Conservation (phyloP, 345 rosid species). For the Brassica carinata region DNA sequence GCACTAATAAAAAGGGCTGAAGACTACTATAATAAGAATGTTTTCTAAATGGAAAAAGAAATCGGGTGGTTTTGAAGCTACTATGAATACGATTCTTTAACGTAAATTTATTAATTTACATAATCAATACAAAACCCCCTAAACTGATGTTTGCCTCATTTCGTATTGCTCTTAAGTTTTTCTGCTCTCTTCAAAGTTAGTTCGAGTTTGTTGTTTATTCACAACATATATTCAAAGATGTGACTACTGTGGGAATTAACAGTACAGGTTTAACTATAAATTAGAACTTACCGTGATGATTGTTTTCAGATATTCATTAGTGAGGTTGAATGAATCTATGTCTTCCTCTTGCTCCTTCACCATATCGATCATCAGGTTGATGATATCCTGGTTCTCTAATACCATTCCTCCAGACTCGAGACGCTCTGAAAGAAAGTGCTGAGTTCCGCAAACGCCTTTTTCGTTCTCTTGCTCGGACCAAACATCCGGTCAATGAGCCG, state of each 20-base stretch:
- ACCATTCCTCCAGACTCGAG: not conserved
- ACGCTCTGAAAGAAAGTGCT: not conserved
- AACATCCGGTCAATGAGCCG: not conserved
- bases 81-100: too few species aligned
- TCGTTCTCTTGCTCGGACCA: not conserved
- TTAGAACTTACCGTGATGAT: not conserved
- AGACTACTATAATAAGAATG: too few species aligned
- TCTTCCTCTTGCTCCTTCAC: not conserved
- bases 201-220: too few species aligned
- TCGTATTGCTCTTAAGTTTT: too few species aligned
- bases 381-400: not conserved
- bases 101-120: too few species aligned
- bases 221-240: not conserved
- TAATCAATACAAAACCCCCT: too few species aligned
- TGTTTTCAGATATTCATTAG: not conserved
- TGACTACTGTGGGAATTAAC: not conserved
- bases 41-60: too few species aligned
- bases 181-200: too few species aligned
- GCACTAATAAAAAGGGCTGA: too few species aligned
- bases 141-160: too few species aligned
- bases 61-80: too few species aligned
- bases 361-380: not conserved
- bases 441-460: not conserved
- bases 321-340: not conserved
- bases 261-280: not conserved